Conservation (phyloP, 352 stramenopile species). For the Pythium aristosporum region DNA sequence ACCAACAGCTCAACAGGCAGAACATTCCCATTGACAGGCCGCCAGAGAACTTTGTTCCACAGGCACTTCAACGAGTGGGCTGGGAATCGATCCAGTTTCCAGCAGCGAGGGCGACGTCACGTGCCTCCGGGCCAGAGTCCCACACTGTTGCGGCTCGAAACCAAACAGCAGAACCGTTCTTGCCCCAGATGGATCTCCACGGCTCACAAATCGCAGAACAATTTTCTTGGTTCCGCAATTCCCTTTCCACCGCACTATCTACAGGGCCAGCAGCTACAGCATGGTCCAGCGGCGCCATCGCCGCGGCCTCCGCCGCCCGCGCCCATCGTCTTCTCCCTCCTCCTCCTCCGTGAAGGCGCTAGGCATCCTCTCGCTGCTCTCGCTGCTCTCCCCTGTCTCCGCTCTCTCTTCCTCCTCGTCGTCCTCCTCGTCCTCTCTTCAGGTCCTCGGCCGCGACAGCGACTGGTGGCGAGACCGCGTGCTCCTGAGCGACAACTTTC, state of each 20-base stretch:
- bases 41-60: neutral
- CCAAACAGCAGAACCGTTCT: neutral
- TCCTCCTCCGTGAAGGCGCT: neutral
- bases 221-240: neutral
- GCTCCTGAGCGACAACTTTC: conserved; percentile 40
- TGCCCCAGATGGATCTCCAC: neutral
- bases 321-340: neutral
- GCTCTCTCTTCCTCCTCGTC: conserved; percentile 12
- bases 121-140: neutral
- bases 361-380: neutral
- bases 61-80: neutral
- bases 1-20: neutral
- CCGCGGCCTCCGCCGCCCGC: neutral
- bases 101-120: no score
- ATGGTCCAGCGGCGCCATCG: neutral
- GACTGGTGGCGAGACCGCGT: conserved; percentile 27
- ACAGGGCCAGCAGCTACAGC: neutral
- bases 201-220: neutral
- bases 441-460: conserved; percentile 13
- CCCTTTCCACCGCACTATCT: neutral
- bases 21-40: neutral
- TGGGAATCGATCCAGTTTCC: neutral
- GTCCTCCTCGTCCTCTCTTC: conserved; percentile 1
- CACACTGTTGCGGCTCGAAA: neutral
- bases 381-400: conserved; percentile 5